phyloP scores from a whole-genome alignment of 345 rosid genomes.

The Bruguiera parviflora region DNA sequence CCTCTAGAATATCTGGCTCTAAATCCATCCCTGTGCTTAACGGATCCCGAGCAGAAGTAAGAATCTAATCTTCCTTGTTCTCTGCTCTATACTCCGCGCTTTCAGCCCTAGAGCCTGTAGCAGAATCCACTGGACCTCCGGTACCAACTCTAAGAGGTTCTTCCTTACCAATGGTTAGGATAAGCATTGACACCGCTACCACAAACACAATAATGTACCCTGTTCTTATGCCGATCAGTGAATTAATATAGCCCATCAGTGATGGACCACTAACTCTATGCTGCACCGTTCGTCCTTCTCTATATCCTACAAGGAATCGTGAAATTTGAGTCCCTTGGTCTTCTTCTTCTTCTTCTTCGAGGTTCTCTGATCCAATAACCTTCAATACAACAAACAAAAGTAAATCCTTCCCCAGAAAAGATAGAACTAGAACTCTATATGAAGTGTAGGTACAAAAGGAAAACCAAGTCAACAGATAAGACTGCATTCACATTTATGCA shows the following conservation, averaged over 20 bases:
- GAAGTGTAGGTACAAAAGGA: no score
- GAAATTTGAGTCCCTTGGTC: constrained; percentile 78
- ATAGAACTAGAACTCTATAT: no score
- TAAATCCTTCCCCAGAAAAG: no score
- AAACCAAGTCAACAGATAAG: no score
- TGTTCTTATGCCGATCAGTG: constrained; percentile 55
- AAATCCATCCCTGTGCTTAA: not conserved
- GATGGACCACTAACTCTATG: constrained; percentile 68
- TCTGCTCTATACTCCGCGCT: constrained; percentile 37
- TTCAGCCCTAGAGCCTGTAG: constrained; percentile 37
- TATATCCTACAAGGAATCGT: constrained; percentile 68
- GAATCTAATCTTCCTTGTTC: constrained; percentile 60
- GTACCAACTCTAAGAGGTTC: constrained; percentile 56
- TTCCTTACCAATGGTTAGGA: constrained; percentile 42
- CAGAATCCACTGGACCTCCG: constrained; percentile 28
- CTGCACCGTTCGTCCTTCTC: constrained; percentile 61
- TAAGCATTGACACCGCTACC: constrained; percentile 60
- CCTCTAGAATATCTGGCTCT: not conserved
- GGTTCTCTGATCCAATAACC: constrained; percentile 61
- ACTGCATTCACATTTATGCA: no score
- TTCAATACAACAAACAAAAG: constrained; percentile 12
- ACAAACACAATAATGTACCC: constrained; percentile 62
- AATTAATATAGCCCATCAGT: constrained; percentile 59
- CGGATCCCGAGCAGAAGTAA: not conserved
- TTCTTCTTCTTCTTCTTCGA: constrained; percentile 71